Base-by-base conservation (phyloP, 768 basidiomycete genomes). In the Lenzites betulinus region DNA sequence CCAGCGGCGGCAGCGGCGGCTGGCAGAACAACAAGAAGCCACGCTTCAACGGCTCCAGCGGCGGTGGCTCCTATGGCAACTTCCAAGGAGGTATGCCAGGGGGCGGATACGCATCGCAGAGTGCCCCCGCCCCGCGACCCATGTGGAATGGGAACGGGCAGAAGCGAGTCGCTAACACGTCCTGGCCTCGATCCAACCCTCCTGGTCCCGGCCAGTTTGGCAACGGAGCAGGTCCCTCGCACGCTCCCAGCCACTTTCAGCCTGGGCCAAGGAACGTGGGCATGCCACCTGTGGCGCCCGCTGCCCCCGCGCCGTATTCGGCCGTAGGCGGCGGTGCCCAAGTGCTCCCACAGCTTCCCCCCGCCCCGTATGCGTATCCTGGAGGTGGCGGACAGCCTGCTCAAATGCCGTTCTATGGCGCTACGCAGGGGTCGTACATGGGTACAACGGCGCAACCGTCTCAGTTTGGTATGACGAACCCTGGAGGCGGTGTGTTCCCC, bases 131-230 rank as follows among this genome's bases (percentile, higher is more conserved):
- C 48, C 39, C 26, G 48, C 22, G 39, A 44, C 38, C 43, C 38
- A 28, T 20, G 13, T 60, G 63, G 58, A 60, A 33, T 33, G 11
- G 30, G 6, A 33, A 60, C 35, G 54, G 42, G 18, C 58, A 50
- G 54, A 51, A 60, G 55, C 46, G 48, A 50, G 18, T 46, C 25
- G 23, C 54, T 46, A 52, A 41, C 41, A 5, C 7, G 2, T 26
- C 51, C 2, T 47, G 51, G 62, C 23, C 18, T 44, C 47, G 44
- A 35, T 43, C 43, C 15, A 26, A 43, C 48, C 51, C 23, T 15
- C 55, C 56, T 57, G 56, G 56, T 26, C 56, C 61, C 26, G 44
- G 55, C 51, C 54, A 58, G 30, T 51, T 16, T 49, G 63, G 54
- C 41, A 36, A 56, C 46, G 51, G 22, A 6, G 47, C 53, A 15